Base-by-base conservation (phyloP, 108 stramenopile genomes). In the Skeletonema potamos region DNA sequence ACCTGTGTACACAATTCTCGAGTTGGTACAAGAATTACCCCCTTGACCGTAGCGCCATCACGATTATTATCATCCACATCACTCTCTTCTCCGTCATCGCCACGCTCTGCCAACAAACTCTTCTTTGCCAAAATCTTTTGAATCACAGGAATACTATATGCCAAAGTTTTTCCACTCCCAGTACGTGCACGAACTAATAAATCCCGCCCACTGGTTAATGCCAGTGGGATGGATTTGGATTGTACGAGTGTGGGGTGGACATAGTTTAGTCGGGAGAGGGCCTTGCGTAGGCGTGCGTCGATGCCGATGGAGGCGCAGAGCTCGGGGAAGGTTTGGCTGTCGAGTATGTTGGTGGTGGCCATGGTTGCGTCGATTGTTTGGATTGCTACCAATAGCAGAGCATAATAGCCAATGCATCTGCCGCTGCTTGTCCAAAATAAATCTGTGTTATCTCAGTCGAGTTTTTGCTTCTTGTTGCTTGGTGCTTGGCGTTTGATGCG, bases 151-250 rank as follows among this genome's bases (percentile, higher is more conserved):
- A 99, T 72, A 54, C 85, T 89, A 69, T 95, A 99, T 0, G 96
- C 98, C 29, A 97, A 67, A 2, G 98, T 99, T 73, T 99, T 99
- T 8, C 99, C 99, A 22, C 87, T 90, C n/a, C 99, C 99, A 0
- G 99, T 99, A 27, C 96, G 83, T 8, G 97, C 96, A 72, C 97
- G 70, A 10, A 97, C 94, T 15, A 99, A 79, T 55, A 98, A 70
- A 79, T 99, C 99, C 17, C 97, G 85, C 17, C 99, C 99, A 4
- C 84, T 83, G 9, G 76, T 70, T 34, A 95, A 72, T 30, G 94
- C 94, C 41, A 95, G 55, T 5, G 94, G 94, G 54, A 95, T 76
- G 54, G 89, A 92, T 61, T 91, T 87, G 58, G 89, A 82, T 77
- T 95, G 94, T 3, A 95, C 94, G 27, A 95, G 59, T 11, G 94